These are phyloP conservation scores for Stagonosporopsis chrysanthemi DNA, from an alignment of 2,329 filamentous ascomycete species.

Conservation along the genomic window DNA sequence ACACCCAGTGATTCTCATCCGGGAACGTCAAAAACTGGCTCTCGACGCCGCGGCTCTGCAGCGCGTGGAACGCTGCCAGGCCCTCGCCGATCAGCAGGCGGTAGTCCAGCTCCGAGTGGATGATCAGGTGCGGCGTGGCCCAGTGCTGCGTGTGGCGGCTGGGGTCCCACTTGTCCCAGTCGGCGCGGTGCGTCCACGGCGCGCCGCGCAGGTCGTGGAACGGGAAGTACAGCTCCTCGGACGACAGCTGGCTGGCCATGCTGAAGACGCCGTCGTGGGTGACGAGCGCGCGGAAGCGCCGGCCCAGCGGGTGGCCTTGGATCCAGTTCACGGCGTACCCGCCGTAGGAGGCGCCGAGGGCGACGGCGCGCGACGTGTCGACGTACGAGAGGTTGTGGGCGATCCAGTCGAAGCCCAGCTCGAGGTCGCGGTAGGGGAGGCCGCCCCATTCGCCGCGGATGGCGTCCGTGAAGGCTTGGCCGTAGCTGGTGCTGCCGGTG, in stretches of 20 bases:
- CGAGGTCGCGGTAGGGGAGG: constrained; percentile 82
- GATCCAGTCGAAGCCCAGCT: constrained; percentile 78
- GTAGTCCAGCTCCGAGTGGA: constrained; percentile 92
- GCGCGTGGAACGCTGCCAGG: constrained; percentile 81
- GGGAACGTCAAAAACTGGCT: constrained; percentile 84
- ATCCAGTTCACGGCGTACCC: constrained; percentile 75
- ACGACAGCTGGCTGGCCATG: constrained; percentile 57
- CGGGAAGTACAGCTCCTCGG: constrained; percentile 62
- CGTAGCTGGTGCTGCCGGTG: constrained; percentile 83
- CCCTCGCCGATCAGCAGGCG: constrained; percentile 86
- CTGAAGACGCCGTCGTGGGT: constrained; percentile 89
- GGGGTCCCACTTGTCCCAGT: constrained; percentile 67
- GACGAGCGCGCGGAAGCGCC: constrained; percentile 86
- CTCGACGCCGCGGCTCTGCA: constrained; percentile 77
- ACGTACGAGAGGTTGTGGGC: constrained; percentile 70
- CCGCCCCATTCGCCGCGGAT: constrained; percentile 87
- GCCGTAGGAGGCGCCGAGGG: constrained; percentile 68
- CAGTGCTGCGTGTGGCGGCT: constrained; percentile 68
- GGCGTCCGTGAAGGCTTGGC: constrained; percentile 76
- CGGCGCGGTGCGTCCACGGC: constrained; percentile 51
- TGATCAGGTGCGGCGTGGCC: constrained; percentile 86
- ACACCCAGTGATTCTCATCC: constrained; percentile 81
- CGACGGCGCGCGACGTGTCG: constrained; percentile 73
- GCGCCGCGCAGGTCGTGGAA: constrained; percentile 53
- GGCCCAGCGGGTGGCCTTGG: constrained; percentile 82